phyloP scores from a whole-genome alignment of 2,329 filamentous ascomycete genomes.

The Clonostachys sp. region DNA sequence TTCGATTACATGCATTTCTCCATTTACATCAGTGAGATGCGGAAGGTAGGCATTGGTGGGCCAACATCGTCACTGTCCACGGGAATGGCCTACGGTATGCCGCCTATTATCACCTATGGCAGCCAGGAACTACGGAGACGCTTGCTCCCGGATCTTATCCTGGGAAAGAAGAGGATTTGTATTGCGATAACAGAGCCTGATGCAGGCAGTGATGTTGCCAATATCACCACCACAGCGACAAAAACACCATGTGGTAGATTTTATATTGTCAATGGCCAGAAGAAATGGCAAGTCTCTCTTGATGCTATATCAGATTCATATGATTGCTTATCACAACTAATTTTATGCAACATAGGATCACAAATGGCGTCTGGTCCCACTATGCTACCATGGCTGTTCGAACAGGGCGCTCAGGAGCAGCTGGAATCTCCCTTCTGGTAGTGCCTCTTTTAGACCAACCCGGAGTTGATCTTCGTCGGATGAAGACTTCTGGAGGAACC shows the following conservation, averaged over 20 bases:
- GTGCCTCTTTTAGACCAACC: conserved; percentile 47
- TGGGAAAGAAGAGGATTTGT: conserved; percentile 7
- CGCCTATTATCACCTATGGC: conserved; percentile 60
- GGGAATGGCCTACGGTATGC: conserved; percentile 57
- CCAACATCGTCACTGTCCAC: conserved; percentile 48
- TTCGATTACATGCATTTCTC: conserved; percentile 50
- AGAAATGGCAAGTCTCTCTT: conserved; percentile 49
- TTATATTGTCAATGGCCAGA: conserved; percentile 62
- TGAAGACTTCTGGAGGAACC: conserved; percentile 63
- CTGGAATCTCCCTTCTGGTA: conserved; percentile 52
- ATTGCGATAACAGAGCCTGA: conserved; percentile 10
- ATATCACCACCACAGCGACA: conserved; percentile 54
- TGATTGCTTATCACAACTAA: too few species aligned
- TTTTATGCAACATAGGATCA: conserved; percentile 40
- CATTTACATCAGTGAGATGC: conserved; percentile 49
- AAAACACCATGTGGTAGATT: conserved; percentile 33
- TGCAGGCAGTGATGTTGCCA: conserved; percentile 48
- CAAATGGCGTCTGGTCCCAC: conserved; percentile 54
- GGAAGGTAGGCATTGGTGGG: conserved; percentile 47
- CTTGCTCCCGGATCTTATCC: conserved; percentile 5
- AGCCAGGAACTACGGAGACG: conserved; percentile 44
- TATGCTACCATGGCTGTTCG: conserved; percentile 59
- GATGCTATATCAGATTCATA: too few species aligned
- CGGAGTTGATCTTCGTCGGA: conserved; percentile 44
- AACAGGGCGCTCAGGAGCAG: conserved; percentile 47